Conservation (phyloP, 495 filamentous ascomycete species). For the Xylaria grammica region DNA sequence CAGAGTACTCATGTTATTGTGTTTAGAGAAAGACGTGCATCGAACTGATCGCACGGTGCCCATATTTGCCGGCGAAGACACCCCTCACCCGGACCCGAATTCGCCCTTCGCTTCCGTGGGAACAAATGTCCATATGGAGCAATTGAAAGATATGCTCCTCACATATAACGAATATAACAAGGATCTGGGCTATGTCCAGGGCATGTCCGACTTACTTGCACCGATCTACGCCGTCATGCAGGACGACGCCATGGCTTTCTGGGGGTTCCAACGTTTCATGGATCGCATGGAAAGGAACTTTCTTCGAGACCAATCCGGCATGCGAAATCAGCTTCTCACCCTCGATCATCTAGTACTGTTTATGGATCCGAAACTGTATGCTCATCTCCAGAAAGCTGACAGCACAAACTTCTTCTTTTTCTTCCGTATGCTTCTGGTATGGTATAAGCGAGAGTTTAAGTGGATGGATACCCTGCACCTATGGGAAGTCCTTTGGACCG, state of each 20-base stretch:
- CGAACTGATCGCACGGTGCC: constrained; percentile 92
- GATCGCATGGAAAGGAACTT: constrained; percentile 98
- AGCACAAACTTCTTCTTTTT: constrained; percentile 99
- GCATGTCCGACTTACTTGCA: constrained; percentile 95
- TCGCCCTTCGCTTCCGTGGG: constrained; percentile 90
- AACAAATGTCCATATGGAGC: constrained; percentile 96
- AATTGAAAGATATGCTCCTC: constrained; percentile 98
- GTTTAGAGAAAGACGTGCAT: constrained; percentile 95
- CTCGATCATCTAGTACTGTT: constrained; percentile 93
- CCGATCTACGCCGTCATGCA: constrained; percentile 97
- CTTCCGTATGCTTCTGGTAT: constrained; percentile 97
- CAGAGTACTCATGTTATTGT: constrained; percentile 35
- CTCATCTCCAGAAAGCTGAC: constrained; percentile 86
- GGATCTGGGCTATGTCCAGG: constrained; percentile 94
- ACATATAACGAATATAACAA: constrained; percentile 98
- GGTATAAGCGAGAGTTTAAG: constrained; percentile 96
- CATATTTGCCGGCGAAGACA: constrained; percentile 95
- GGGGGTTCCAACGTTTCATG: constrained; percentile 97
- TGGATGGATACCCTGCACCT: constrained; percentile 85
- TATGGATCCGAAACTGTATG: constrained; percentile 92
- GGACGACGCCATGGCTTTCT: constrained; percentile 95
- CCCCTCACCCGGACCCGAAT: constrained; percentile 95
- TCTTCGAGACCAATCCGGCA: constrained; percentile 91
- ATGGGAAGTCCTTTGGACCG: constrained; percentile 96
- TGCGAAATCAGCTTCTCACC: constrained; percentile 87